Evolutionary conservation across 2,329 filamentous ascomycete species (phyloP).

Genomic region (Microsporum audouinii): DNA sequence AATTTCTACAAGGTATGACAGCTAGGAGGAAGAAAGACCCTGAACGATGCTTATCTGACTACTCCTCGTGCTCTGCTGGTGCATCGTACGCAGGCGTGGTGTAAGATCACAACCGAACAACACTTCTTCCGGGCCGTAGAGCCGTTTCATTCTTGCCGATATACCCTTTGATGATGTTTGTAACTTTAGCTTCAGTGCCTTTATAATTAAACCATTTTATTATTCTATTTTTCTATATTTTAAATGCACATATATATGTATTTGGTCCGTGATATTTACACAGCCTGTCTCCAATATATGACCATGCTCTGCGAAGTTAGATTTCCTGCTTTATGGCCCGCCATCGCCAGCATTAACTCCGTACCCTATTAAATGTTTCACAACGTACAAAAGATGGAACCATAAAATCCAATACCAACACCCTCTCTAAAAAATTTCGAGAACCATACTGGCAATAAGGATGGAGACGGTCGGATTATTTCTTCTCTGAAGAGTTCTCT

Average conservation of each 20-base stretch:
- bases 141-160: background rate
- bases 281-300: background rate
- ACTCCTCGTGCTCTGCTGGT: background rate
- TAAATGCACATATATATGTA: background rate
- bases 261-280: background rate
- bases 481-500: slow-evolving; percentile 25
- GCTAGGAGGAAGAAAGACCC: background rate
- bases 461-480: background rate
- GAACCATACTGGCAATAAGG: no score
- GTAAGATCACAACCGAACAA: background rate
- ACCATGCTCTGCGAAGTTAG: background rate
- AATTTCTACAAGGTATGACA: background rate
- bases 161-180: background rate
- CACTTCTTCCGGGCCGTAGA: background rate
- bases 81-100: background rate
- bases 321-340: no score
- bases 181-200: background rate
- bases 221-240: background rate
- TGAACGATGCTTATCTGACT: background rate
- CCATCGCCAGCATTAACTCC: no score
- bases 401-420: no score
- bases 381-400: no score
- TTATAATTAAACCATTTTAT: background rate
- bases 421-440: no score
- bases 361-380: no score